Evolutionary conservation across 805 yeast genomes (phyloP).

Genomic region (Teunomyces atbi): DNA sequence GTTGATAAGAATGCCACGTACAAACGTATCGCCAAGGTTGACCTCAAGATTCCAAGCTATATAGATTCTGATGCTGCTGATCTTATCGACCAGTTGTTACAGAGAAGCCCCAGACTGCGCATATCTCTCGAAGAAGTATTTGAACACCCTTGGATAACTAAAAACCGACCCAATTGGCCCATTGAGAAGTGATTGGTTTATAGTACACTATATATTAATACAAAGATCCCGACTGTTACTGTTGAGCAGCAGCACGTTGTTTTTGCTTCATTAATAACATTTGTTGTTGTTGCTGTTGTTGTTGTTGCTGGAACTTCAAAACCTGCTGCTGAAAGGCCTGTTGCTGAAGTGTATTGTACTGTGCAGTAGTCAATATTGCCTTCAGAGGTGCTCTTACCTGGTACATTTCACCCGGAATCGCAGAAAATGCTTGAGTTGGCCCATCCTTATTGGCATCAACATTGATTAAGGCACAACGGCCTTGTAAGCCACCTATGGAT

Average conservation of each 20-base stretch:
- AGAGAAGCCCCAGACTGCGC: constrained; percentile 68
- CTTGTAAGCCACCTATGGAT: constrained; percentile 70
- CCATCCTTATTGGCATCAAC: constrained; percentile 44
- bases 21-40: constrained; percentile 74
- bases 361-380: constrained; percentile 42
- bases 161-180: constrained; percentile 66
- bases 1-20: constrained; percentile 74
- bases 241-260: constrained; percentile 17
- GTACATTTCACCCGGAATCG: constrained; percentile 58
- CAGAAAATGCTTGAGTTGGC: constrained; percentile 44
- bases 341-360: constrained; percentile 42
- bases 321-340: constrained; percentile 45
- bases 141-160: constrained; percentile 80
- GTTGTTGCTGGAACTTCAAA: constrained; percentile 39
- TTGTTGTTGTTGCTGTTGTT: constrained; percentile 35
- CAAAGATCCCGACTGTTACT: constrained; percentile 5
- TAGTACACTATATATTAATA: background rate
- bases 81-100: constrained; percentile 61
- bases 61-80: constrained; percentile 76
- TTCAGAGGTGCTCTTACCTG: constrained; percentile 48
- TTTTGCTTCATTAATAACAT: constrained; percentile 30
- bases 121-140: constrained; percentile 59
- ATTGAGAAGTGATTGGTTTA: background rate
- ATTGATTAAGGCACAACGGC: constrained; percentile 75
- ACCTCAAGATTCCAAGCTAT: constrained; percentile 66